Conservation (phyloP, 2,329 filamentous ascomycete species). For the Pleomassaria siparia region DNA sequence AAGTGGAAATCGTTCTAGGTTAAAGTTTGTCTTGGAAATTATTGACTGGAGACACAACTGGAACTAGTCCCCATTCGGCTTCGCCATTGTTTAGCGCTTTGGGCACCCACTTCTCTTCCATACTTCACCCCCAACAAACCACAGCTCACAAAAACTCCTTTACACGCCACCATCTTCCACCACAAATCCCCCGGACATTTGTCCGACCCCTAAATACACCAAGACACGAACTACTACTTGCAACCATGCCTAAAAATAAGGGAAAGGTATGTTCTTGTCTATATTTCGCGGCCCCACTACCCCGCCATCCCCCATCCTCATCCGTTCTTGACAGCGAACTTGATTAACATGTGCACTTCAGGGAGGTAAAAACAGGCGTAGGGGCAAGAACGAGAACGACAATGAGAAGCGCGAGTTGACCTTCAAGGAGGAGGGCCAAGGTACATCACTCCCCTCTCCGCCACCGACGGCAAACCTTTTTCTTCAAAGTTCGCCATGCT, state of each 20-base stretch:
- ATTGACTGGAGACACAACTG: neutral
- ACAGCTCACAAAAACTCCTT: neutral
- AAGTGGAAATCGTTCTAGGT: no score
- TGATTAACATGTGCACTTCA: slow-evolving; percentile 41
- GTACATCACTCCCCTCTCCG: slow-evolving; percentile 40
- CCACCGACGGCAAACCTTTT: neutral
- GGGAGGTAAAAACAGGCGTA: slow-evolving; percentile 97
- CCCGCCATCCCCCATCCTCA: slow-evolving; percentile 18
- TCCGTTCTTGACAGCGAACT: neutral
- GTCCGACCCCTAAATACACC: slow-evolving; percentile 9
- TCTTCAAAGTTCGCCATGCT: slow-evolving; percentile 1
- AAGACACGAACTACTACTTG: slow-evolving; percentile 13
- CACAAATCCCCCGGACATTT: neutral
- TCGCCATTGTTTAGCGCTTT: neutral
- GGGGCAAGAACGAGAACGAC: slow-evolving; percentile 95
- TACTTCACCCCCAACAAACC: neutral
- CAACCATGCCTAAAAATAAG: slow-evolving; percentile 97
- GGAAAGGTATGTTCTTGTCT: slow-evolving; percentile 73
- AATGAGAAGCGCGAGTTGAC: slow-evolving; percentile 98
- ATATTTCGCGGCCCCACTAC: slow-evolving; percentile 15
- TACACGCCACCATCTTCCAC: neutral
- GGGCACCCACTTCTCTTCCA: neutral
- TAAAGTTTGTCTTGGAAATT: no score
- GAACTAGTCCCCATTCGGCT: slow-evolving; percentile 5
- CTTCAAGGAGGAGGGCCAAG: slow-evolving; percentile 98